A percentile compares a stretch with the other conserved stretches of the same genome.
phyloP scores from a whole-genome alignment of 2,329 filamentous ascomycete genomes.

The Xylariomycetidae sp. region DNA sequence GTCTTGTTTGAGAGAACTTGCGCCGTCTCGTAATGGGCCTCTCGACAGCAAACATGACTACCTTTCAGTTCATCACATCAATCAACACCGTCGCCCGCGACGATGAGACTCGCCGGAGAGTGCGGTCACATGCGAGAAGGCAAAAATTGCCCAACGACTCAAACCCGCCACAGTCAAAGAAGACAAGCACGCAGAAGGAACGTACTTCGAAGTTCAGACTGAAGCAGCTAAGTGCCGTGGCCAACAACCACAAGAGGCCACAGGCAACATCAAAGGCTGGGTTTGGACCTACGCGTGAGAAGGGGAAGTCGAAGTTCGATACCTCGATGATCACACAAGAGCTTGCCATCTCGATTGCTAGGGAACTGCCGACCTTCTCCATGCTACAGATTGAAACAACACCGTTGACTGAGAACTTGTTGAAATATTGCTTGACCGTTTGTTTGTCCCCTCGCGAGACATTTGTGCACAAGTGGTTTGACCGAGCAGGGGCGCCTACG shows the following conservation, averaged over 20 bases:
- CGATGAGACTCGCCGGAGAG: conserved; percentile 30
- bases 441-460: conserved; percentile 27
- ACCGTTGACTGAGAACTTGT: conserved; percentile 25
- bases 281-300: conserved; percentile 2
- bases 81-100: conserved; percentile 30
- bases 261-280: neutral
- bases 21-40: conserved; percentile 8
- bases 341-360: conserved; percentile 25
- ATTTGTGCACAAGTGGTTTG: conserved; percentile 27
- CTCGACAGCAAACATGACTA: conserved; percentile 9
- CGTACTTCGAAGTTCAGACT: conserved; percentile 29
- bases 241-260: conserved; percentile 1
- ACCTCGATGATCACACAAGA: conserved; percentile 23
- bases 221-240: conserved; percentile 9
- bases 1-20: too few relatives aligned
- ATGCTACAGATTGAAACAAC: conserved; percentile 28
- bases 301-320: conserved; percentile 12
- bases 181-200: conserved; percentile 25
- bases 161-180: conserved; percentile 19
- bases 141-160: conserved; percentile 26
- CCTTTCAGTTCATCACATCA: conserved; percentile 31
- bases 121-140: conserved; percentile 28
- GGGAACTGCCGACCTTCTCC: conserved; percentile 26
- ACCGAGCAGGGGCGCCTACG: conserved; percentile 25
- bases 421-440: conserved; percentile 29